These are phyloP conservation scores for Posidonia oceanica DNA, from an alignment of 116 monocot genomes.

Conservation along the genomic window DNA sequence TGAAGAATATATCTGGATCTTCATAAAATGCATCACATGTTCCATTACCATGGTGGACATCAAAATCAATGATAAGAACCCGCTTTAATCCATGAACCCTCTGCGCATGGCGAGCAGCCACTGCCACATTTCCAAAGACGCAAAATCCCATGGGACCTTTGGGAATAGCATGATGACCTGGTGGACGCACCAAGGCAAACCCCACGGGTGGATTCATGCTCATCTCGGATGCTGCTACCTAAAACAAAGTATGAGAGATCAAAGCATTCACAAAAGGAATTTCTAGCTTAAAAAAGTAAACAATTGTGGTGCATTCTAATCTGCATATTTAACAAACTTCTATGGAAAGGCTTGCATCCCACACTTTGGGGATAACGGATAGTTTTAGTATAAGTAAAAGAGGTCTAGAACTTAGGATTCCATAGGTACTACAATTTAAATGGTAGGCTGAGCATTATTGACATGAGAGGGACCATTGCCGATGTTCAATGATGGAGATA, in stretches of 20 bases:
- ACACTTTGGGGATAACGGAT: no score
- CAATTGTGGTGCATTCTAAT: no score
- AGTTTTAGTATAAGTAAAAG: no score
- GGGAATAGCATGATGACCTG: constrained; percentile 96
- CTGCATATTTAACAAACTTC: no score
- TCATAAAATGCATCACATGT: constrained; percentile 99
- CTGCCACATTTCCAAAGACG: constrained; percentile 92
- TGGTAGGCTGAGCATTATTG: no score
- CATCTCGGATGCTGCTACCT: constrained; percentile 55
- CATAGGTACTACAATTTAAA: no score
- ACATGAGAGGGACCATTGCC: no score
- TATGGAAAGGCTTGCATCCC: no score
- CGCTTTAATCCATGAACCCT: constrained; percentile 58
- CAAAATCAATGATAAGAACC: constrained; percentile 92
- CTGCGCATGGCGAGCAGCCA: constrained; percentile 90
- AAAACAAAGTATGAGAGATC: not conserved
- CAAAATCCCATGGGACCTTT: constrained; percentile 98
- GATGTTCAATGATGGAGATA: no score
- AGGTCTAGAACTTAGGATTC: no score
- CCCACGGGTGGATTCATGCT: constrained; percentile 55
- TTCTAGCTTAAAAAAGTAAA: not conserved
- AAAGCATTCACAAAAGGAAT: not conserved
- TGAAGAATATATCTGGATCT: constrained; percentile 92
- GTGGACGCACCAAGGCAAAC: constrained; percentile 90
- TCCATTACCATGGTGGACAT: constrained; percentile 98